These are phyloP conservation scores for Sutorius eximius DNA, from an alignment of 1,284 basidiomycete species.

Conservation along the genomic window DNA sequence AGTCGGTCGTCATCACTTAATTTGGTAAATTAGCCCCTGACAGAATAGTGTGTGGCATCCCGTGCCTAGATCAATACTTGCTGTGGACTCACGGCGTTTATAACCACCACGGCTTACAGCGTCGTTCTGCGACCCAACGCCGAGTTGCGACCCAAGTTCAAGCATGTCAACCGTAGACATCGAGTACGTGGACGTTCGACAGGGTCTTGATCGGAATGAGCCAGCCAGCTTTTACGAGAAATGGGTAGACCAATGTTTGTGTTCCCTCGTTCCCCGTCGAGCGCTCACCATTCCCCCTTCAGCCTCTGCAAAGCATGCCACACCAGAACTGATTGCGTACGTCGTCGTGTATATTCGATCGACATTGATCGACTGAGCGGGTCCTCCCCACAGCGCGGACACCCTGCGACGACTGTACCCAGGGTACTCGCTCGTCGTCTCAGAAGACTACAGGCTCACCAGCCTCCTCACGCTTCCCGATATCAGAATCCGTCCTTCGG, in stretches of 20 bases:
- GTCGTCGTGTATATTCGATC: slow-evolving; percentile 12
- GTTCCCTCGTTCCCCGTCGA: background rate
- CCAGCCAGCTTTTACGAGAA: slow-evolving; percentile 44
- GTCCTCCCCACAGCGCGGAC: slow-evolving; percentile 41
- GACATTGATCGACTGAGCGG: slow-evolving; percentile 4
- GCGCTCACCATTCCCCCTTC: slow-evolving; percentile 1
- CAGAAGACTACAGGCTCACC: slow-evolving; percentile 46
- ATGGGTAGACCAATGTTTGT: slow-evolving; percentile 57
- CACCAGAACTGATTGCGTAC: slow-evolving; percentile 49
- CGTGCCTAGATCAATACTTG: background rate
- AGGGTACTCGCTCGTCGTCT: slow-evolving; percentile 57
- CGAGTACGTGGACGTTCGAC: slow-evolving; percentile 29
- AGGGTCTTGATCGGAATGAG: background rate
- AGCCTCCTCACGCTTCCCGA: slow-evolving; percentile 55
- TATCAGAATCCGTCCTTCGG: slow-evolving; percentile 40
- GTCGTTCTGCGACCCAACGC: background rate
- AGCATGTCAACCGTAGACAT: slow-evolving; percentile 21
- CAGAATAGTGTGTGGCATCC: background rate
- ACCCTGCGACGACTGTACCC: slow-evolving; percentile 60
- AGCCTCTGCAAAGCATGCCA: slow-evolving; percentile 53
- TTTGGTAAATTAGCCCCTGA: slow-evolving; percentile 28
- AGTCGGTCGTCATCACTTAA: background rate
- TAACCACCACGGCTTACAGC: background rate
- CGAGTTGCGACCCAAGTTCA: background rate
- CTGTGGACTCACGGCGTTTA: slow-evolving; percentile 7